Conservation (phyloP, 257 asterid genomes). For the Scutellaria minor region DNA sequence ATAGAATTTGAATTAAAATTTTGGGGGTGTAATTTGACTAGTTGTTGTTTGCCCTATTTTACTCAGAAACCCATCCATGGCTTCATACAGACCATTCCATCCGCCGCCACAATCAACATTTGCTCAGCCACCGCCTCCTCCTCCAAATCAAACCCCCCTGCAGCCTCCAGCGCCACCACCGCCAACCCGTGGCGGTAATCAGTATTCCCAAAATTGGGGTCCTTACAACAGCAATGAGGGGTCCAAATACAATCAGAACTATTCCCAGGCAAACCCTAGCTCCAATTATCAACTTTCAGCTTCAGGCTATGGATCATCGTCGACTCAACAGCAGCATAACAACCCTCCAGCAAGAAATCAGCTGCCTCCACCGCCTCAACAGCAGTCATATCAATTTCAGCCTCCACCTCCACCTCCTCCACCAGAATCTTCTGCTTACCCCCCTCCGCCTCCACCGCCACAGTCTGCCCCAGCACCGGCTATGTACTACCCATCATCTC, state of each 20-base stretch:
- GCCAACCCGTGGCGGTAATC: constrained; percentile 46
- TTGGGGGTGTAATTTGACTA: constrained; percentile 26
- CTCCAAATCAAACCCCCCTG: constrained; percentile 56
- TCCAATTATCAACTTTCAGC: constrained; percentile 48
- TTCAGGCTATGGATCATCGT: constrained; percentile 50
- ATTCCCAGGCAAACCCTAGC: constrained; percentile 56
- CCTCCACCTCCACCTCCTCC: constrained; percentile 77
- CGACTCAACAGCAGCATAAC: constrained; percentile 52
- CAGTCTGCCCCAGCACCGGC: constrained; percentile 63
- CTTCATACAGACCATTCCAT: constrained; percentile 89
- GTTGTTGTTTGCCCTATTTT: constrained; percentile 22
- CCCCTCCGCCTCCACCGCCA: constrained; percentile 61
- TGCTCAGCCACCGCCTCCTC: constrained; percentile 66
- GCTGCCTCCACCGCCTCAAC: constrained; percentile 59
- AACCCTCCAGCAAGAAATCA: constrained; percentile 51
- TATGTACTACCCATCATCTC: constrained; percentile 50
- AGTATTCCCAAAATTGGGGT: constrained; percentile 53
- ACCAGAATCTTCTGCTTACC: constrained; percentile 68
- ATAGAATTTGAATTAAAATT: constrained; percentile 7
- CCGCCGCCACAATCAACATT: constrained; percentile 59
- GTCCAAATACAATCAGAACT: constrained; percentile 50
- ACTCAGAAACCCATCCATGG: constrained; percentile 50
- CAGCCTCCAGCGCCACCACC: constrained; percentile 57
- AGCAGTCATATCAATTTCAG: constrained; percentile 55
- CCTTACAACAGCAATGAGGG: constrained; percentile 46